Conservation (phyloP, 306 rosid species). For the Luffa acutangula region DNA sequence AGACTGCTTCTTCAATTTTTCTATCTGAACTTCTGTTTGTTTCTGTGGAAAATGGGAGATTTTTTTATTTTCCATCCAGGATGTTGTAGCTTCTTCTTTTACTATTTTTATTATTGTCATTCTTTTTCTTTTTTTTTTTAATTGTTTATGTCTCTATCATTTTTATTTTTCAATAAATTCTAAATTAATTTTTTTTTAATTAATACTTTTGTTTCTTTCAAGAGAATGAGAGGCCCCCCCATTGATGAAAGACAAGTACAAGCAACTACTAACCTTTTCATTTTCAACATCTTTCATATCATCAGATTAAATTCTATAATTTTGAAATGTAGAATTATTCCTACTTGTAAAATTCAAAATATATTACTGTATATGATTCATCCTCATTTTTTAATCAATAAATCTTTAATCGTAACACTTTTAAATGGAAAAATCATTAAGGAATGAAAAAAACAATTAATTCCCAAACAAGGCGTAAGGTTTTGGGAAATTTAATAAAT, state of each 20-base stretch:
- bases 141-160: background rate
- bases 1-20: slow-evolving; percentile 3
- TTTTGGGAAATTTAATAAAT: background rate
- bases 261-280: background rate
- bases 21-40: slow-evolving; percentile 6
- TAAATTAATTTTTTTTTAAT: background rate
- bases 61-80: background rate
- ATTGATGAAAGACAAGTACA: background rate
- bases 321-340: background rate
- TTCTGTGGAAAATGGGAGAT: background rate
- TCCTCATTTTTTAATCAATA: background rate
- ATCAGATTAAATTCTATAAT: background rate
- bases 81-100: background rate
- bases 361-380: background rate
- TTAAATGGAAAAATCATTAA: background rate
- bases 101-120: background rate
- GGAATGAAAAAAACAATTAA: background rate
- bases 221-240: background rate
- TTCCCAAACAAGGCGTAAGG: background rate
- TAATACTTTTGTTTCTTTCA: background rate
- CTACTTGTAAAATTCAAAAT: background rate
- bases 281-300: background rate
- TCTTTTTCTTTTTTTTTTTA: background rate
- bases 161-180: background rate
- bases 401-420: too few relatives aligned